These are phyloP conservation scores for Massariosphaeria phaeospora DNA, from an alignment of 495 filamentous ascomycete species.

Conservation along the genomic window DNA sequence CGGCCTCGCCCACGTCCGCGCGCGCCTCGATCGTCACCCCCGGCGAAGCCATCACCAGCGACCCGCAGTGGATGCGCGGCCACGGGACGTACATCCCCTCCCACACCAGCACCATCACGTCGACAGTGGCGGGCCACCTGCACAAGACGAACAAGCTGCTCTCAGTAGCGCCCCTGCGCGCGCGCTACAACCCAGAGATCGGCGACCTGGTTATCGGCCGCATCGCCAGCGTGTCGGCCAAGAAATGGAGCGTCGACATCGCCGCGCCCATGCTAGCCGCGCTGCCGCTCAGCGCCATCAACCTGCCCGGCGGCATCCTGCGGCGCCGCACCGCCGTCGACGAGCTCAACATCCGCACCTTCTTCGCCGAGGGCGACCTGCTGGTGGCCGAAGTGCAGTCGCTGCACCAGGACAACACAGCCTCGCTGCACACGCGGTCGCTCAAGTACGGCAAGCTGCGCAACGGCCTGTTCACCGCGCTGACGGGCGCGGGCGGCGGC, in stretches of 20 bases:
- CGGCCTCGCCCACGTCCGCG: conserved; percentile 31
- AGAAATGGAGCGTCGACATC: conserved; percentile 91
- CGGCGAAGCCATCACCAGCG: conserved; percentile 79
- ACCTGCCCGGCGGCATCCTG: conserved; percentile 89
- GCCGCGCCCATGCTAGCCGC: conserved; percentile 74
- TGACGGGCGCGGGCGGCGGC: conserved; percentile 73
- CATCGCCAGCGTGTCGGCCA: conserved; percentile 83
- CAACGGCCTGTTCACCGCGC: conserved; percentile 82
- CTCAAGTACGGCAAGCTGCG: conserved; percentile 92
- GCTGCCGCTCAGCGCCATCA: conserved; percentile 82
- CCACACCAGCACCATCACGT: conserved; percentile 62
- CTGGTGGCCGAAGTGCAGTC: conserved; percentile 87
- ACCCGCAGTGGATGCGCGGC: conserved; percentile 90
- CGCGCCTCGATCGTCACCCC: conserved; percentile 72
- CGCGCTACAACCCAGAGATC: conserved; percentile 93
- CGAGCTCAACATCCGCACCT: conserved; percentile 89
- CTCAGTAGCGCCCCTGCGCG: conserved; percentile 78
- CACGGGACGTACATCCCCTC: conserved; percentile 72
- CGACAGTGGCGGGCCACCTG: conserved; percentile 81
- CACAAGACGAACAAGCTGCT: conserved; percentile 94
- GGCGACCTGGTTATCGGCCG: conserved; percentile 92
- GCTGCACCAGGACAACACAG: conserved; percentile 73
- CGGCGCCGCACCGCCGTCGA: conserved; percentile 87
- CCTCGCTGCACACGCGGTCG: conserved; percentile 79
- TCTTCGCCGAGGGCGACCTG: conserved; percentile 86